Evolutionary conservation across 148 eudicot genomes (phyloP), one percentile per base, ranked within the genome.

Genomic region (Spergularia bocconei): DNA sequence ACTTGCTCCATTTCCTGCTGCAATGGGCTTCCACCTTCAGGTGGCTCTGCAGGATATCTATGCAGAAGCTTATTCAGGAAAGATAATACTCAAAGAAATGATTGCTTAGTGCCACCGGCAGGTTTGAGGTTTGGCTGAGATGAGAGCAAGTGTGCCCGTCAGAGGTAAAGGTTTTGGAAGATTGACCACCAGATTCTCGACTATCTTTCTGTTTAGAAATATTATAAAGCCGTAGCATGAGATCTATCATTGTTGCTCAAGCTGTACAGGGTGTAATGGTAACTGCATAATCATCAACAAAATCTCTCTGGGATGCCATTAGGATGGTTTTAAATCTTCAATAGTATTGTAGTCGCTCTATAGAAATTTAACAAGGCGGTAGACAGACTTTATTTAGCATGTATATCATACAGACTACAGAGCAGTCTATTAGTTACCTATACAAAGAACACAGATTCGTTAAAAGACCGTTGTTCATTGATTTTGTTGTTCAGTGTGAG

Each of bases 211-310:
- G 7, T 0, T 6, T 6, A 72, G 5, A 29, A 23, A 62, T 29
- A 8, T 19, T 19, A 63, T 38, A 56, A 11, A 5, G 56, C 1
- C 14, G 62, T 33, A 50, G 69, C 52, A 11, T 11, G 2, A 17
- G 57, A 44, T 56, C 33, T 23, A 19, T 57, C 14, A 36, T 67
- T 61, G 21, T 53, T 51, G 38, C 20, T 13, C 52, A 61, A 70
- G 41, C 1, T 77, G 74, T 50, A 69, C 20, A 29, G 48, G 69
- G 23, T 59, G 73, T 38, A 50, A 47, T 58, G 25, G 21, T 61
- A 59, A 12, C 44, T 41, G 54, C 23, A 6, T 41, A 19, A 19
- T 47, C 54, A 48, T 13, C 17, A 39, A 20, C 55, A 14, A 13
- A 20, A 20, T 59, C 54, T n/a, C 69, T 66, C 36, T 2, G 55